Base-by-base conservation (phyloP, 345 rosid genomes). In the Carallia pectinifolia region DNA sequence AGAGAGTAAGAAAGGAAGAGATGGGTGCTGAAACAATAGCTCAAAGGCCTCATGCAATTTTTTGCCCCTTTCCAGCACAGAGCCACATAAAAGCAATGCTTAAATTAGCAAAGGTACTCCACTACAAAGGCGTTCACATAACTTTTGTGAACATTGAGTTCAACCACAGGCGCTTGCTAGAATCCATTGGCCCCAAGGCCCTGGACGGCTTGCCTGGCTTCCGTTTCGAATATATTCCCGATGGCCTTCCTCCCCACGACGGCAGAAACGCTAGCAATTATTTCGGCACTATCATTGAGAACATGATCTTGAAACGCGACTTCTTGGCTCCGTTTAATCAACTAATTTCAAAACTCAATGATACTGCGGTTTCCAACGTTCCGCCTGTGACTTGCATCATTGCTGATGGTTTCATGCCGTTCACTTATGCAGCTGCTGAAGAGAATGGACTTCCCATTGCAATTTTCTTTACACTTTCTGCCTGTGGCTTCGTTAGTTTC, bases 341-440 rank as follows among this genome's bases (percentile, higher is more conserved):
- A 6, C 81, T 83, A 34, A 75, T 85, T 4, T 36, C 64, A 15
- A 53, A 63, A 61, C 83, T 85, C 54, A 77, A 73, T 12, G 36
- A 62, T n/a, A 38, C 55, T 1, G 60, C 17, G 10, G 4, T 18
- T 12, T 54, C 64, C n/a, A 53, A 70, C 10, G 60, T 70, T 37
- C 85, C 82, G 0, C 79, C 81, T 0, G 81, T 75, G 1, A 74
- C 77, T 56, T 83, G 86, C 72, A 71, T 85, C n/a, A 77, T 83
- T 38, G 81, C 86, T 0, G 89, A 83, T 31, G 75, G 79, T 4
- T 58, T 9, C 69, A 79, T 81, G 89, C 71, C 68, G 55, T 85
- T 83, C 73, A 77, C 85, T 16, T 47, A 79, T n/a, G 81, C 77
- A 15, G 82, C 79, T 0, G 86, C 86, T 1, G 86, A 75, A 31